Conservation (phyloP, 352 stramenopile species). For the Phytophthora palmivora region DNA sequence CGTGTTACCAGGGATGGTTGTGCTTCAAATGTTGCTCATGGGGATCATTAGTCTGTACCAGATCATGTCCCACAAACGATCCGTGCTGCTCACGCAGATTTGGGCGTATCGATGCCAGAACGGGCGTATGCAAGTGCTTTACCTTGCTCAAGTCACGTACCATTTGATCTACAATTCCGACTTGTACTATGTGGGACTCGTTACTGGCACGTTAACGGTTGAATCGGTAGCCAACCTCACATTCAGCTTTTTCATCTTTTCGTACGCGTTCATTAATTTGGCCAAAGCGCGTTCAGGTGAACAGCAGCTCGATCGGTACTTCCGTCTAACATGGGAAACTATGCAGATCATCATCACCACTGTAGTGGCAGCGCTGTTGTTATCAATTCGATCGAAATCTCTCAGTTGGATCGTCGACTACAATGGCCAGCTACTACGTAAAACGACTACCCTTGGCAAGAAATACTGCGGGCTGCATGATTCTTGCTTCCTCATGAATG, state of each 20-base stretch:
- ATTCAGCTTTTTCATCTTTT: slow-evolving; percentile 33
- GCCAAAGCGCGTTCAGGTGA: slow-evolving; percentile 33
- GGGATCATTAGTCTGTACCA: slow-evolving; percentile 33
- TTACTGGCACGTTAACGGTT: slow-evolving; percentile 28
- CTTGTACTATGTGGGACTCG: slow-evolving; percentile 31
- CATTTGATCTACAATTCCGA: slow-evolving; percentile 28
- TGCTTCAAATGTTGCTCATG: slow-evolving; percentile 32
- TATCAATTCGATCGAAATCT: slow-evolving; percentile 20
- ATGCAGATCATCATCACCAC: slow-evolving; percentile 27
- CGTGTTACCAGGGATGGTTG: slow-evolving; percentile 21
- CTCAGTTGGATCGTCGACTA: slow-evolving; percentile 33
- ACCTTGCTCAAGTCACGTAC: slow-evolving; percentile 26
- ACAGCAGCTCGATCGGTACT: slow-evolving; percentile 42
- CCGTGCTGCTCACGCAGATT: slow-evolving; percentile 23
- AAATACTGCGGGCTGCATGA: slow-evolving; percentile 38
- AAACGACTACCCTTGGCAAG: slow-evolving; percentile 19
- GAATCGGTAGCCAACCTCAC: slow-evolving; percentile 33
- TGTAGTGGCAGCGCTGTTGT: slow-evolving; percentile 11
- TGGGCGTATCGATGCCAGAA: slow-evolving; percentile 35
- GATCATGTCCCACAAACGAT: slow-evolving; percentile 35
- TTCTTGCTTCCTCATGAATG: slow-evolving; percentile 39
- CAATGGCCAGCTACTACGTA: slow-evolving; percentile 30
- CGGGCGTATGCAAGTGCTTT: slow-evolving; percentile 30
- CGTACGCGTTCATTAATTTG: slow-evolving; percentile 36
- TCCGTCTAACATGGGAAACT: slow-evolving; percentile 40